These are phyloP conservation scores for Capsicum baccatum DNA, from an alignment of 257 asterid species.

Conservation along the genomic window DNA sequence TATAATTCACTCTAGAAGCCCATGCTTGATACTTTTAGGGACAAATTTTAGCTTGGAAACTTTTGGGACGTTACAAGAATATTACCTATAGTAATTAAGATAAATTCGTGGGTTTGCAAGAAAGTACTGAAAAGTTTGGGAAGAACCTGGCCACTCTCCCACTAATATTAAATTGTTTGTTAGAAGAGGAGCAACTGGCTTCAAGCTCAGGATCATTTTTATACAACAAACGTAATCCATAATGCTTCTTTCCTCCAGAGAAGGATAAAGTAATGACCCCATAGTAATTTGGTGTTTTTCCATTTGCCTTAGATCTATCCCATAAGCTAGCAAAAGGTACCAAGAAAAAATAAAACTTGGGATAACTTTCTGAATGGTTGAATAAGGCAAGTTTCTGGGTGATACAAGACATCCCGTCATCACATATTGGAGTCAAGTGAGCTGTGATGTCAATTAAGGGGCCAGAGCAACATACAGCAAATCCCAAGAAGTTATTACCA, in stretches of 20 bases:
- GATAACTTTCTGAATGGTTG: background rate
- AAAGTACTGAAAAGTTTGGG: background rate
- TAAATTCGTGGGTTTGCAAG: background rate
- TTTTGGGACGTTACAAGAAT: too few relatives aligned
- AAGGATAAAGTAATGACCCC: background rate
- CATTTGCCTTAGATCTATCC: slow-evolving; percentile 18
- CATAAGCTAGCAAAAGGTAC: background rate
- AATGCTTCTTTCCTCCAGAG: background rate
- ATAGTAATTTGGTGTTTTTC: slow-evolving; percentile 11
- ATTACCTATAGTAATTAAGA: too few relatives aligned
- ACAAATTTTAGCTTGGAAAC: too few relatives aligned
- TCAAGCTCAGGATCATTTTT: background rate
- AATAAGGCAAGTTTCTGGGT: accelerated
- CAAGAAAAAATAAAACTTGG: background rate
- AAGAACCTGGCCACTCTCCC: too few relatives aligned
- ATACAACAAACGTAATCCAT: background rate
- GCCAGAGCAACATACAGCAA: background rate
- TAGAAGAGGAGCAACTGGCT: too few relatives aligned
- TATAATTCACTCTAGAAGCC: too few relatives aligned
- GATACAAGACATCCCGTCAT: background rate
- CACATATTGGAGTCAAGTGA: background rate
- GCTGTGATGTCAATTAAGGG: accelerated
- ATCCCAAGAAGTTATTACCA: background rate
- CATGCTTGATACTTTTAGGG: too few relatives aligned
- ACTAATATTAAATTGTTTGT: too few relatives aligned